Base-by-base conservation (phyloP, 2,329 filamentous ascomycete genomes). In the Exophiala oligosperma region DNA sequence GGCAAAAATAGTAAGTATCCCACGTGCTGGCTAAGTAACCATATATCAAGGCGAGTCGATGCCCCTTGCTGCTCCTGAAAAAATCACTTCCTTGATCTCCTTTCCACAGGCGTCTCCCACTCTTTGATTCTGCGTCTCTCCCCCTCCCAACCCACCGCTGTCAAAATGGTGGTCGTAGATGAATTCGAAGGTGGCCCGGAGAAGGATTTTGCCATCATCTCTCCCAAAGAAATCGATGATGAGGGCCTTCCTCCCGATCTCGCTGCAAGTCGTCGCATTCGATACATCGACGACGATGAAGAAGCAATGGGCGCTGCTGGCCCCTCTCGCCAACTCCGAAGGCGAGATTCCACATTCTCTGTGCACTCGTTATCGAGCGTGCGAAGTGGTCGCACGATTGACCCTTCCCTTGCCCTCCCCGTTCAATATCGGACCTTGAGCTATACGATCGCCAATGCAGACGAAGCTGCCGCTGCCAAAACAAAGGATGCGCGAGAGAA, bases 361-460 rank as follows among this genome's bases (percentile, higher is more conserved):
- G 56, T 61, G 2, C 54, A 61, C 29, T 65, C 63, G 9, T 46
- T 65, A 26, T 59, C 60, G 26, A 65, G 63, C 37, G 59, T 61
- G 11, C 63, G 59, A 24, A 62, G 60, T 21, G 62, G 60, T 26
- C 61, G 64, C 43, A 21, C 35, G 7, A 35, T 71, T 23, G 67
- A 71, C 23, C 70, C 69, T 6, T 59, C 64, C 0, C 47, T 69
- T 17, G 64, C 66, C 2, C 59, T 72, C 14, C 70, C 70, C 4
- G 69, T 70, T 24, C 66, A 70, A 49, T 72, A 72, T 59, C 68
- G 70, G 12, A 71, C 70, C 3, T 56, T 72, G 60, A 71, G 60
- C 50, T 83, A 80, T 62, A 77, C 84, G 51, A 83, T 86, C 65
- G 79, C 81, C 12, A 81, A 84, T 58, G 77, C 79, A 44, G 80